Percentiles rank a stretch among this genome's conserved stretches.
Evolutionary conservation across 2,329 filamentous ascomycete genomes (phyloP).

Genomic region (Huntiella savannae): DNA sequence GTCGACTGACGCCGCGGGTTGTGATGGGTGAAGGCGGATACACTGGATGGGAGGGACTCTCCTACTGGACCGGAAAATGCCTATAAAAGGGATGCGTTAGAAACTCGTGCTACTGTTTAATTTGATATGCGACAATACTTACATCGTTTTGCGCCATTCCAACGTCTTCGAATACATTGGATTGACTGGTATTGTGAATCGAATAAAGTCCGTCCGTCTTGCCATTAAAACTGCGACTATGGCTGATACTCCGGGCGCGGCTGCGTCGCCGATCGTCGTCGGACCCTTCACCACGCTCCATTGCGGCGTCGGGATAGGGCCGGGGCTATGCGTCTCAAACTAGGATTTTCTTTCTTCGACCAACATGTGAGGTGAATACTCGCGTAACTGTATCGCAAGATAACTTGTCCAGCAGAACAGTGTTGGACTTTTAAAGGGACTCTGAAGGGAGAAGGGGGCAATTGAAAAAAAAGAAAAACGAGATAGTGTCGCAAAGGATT

Average conservation of each 20-base stretch:
- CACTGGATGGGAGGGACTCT: constrained; percentile 86
- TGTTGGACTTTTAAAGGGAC: too few species aligned
- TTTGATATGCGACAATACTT: constrained; percentile 6
- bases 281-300: too few species aligned
- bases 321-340: too few species aligned
- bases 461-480: too few species aligned
- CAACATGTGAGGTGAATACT: too few species aligned
- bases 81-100: constrained; percentile 17
- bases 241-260: not conserved
- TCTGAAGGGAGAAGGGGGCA: too few species aligned
- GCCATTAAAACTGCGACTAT: not conserved
- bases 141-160: constrained; percentile 97
- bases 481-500: too few species aligned
- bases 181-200: constrained; percentile 44
- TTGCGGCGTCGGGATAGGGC: too few species aligned
- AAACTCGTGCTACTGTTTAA: not conserved
- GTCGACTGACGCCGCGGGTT: constrained; percentile 62
- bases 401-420: too few species aligned
- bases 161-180: constrained; percentile 82
- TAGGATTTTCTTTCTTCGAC: too few species aligned
- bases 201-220: constrained; percentile 3
- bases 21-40: constrained; percentile 79
- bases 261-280: not conserved
- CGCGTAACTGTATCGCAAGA: too few species aligned
- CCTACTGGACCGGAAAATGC: constrained; percentile 84